A percentile compares a stretch with the other conserved stretches of the same genome.
Conservation (phyloP, 2,329 filamentous ascomycete species). For the Onygenales sp. region DNA sequence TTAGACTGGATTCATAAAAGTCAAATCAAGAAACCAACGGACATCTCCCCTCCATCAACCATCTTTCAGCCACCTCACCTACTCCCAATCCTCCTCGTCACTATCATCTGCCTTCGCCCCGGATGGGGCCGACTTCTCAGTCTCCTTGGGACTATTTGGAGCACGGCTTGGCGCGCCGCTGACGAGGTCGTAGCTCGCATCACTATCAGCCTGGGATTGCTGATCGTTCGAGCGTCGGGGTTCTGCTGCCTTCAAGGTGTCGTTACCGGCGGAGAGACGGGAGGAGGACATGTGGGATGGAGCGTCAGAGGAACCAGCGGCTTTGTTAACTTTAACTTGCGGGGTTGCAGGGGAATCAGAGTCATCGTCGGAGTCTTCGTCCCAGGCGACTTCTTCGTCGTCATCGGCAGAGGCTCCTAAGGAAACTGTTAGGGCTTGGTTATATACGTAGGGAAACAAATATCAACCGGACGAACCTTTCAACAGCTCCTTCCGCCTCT, state of each 20-base stretch:
- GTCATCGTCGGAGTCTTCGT: constrained; percentile 61
- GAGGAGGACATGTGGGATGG: constrained; percentile 20
- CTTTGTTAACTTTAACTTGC: constrained; percentile 31
- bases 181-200: constrained; percentile 92
- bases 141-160: constrained; percentile 54
- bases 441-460: neutral
- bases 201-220: constrained; percentile 84
- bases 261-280: constrained; percentile 23
- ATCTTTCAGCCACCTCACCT: constrained; percentile 13
- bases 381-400: constrained; percentile 59
- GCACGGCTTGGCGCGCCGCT: constrained; percentile 71
- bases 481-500: constrained; percentile 74
- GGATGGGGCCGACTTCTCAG: constrained; percentile 36
- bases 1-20: neutral
- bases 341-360: constrained; percentile 33
- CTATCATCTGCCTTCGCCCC: constrained; percentile 45
- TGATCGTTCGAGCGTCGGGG: constrained; percentile 71
- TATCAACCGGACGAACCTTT: constrained; percentile 55
- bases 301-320: constrained; percentile 11
- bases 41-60: too few relatives aligned
- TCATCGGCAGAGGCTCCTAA: constrained; percentile 38
- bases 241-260: constrained; percentile 53
- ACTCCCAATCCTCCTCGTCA: constrained; percentile 72
- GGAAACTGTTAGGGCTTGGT: neutral
- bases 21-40: neutral